phyloP scores from a whole-genome alignment of 2,329 filamentous ascomycete genomes.

The Ustulina deusta region DNA sequence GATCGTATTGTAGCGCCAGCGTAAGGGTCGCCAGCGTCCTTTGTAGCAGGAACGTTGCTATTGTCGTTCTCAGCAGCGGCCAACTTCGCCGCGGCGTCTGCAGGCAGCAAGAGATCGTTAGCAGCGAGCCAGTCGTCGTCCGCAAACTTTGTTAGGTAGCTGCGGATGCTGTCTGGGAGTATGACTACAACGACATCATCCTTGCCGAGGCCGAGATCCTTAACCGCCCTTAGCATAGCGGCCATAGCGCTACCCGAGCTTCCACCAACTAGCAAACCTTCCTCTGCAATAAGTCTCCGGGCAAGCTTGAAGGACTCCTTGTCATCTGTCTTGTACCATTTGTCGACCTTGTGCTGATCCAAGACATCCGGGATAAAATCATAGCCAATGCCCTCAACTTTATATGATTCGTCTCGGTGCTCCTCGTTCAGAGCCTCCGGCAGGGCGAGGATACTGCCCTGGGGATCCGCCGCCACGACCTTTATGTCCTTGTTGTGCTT shows the following conservation, averaged over 20 bases:
- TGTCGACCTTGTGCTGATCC: slow-evolving; percentile 81
- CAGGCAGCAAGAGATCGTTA: slow-evolving; percentile 84
- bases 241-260: slow-evolving; percentile 93
- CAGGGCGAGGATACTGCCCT: slow-evolving; percentile 89
- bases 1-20: slow-evolving; percentile 81
- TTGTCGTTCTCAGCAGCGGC: slow-evolving; percentile 51
- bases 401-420: slow-evolving; percentile 86
- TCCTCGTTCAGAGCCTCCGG: slow-evolving; percentile 84
- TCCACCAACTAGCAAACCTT: slow-evolving; percentile 92
- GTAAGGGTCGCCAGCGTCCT: slow-evolving; percentile 72
- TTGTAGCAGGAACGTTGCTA: slow-evolving; percentile 41
- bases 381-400: slow-evolving; percentile 98
- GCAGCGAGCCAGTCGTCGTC: slow-evolving; percentile 99
- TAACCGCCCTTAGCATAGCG: slow-evolving; percentile 80
- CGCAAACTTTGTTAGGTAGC: slow-evolving; percentile 97
- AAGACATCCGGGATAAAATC: slow-evolving; percentile 98
- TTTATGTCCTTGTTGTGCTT: slow-evolving; percentile 90
- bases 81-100: slow-evolving; percentile 61
- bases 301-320: slow-evolving; percentile 90
- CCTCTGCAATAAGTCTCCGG: slow-evolving; percentile 90
- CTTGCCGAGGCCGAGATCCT: slow-evolving; percentile 81
- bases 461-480: slow-evolving; percentile 91
- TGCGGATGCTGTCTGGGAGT: slow-evolving; percentile 94
- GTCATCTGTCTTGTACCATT: slow-evolving; percentile 99
- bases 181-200: slow-evolving; percentile 92